These are phyloP conservation scores for Capsicum baccatum DNA, from an alignment of 257 asterid species.

Conservation along the genomic window DNA sequence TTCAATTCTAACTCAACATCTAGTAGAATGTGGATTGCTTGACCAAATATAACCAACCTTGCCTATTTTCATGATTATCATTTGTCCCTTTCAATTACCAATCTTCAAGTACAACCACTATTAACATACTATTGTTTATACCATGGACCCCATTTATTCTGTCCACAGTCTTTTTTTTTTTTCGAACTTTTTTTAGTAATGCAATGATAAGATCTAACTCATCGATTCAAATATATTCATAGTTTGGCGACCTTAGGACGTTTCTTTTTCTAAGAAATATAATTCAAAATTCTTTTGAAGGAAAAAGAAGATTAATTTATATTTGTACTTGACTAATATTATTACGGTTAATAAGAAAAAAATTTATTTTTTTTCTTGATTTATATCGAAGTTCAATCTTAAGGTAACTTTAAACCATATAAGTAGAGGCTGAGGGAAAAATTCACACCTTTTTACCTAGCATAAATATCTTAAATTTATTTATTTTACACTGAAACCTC, in stretches of 20 bases:
- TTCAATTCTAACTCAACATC: neutral
- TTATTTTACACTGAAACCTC: neutral
- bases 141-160: neutral
- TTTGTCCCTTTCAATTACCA: conserved; percentile 23
- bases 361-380: neutral
- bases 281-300: neutral
- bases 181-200: neutral
- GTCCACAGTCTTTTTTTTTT: neutral
- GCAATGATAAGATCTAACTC: neutral
- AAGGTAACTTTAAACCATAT: neutral
- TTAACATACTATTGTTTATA: neutral
- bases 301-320: neutral
- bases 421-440: neutral
- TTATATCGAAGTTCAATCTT: neutral
- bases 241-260: neutral
- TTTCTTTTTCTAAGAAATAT: neutral
- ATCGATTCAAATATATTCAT: neutral
- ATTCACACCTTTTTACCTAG: neutral
- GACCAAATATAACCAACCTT: neutral
- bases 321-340: neutral
- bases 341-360: neutral
- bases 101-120: neutral
- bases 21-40: neutral
- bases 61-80: neutral
- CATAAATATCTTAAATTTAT: neutral